Percentiles rank a stretch among this genome's conserved stretches.
Conservation (phyloP, 352 stramenopile genomes). For the Globisporangium echinulatum region DNA sequence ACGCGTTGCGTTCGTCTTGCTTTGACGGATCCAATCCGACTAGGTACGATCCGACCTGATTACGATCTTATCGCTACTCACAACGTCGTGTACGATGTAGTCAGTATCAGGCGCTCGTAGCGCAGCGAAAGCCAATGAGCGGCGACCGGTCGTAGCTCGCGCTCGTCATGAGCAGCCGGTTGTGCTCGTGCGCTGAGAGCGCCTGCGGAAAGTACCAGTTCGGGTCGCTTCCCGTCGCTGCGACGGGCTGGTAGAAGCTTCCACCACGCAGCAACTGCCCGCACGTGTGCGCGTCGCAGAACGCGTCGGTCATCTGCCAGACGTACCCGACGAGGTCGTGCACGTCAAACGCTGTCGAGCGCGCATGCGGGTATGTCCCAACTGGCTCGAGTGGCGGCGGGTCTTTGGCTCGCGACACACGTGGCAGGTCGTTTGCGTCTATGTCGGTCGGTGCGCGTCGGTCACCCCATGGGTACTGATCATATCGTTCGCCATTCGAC, state of each 20-base stretch:
- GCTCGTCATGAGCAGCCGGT: conserved; percentile 68
- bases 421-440: conserved; percentile 10
- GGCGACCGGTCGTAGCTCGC: conserved; percentile 68
- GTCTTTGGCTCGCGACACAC: conserved; percentile 33
- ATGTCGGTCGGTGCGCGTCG: conserved; percentile 14
- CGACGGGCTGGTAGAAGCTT: conserved; percentile 63
- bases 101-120: conserved; percentile 15
- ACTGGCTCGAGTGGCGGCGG: conserved; percentile 31
- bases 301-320: conserved; percentile 85
- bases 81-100: too few relatives aligned
- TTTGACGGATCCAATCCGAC: too few relatives aligned
- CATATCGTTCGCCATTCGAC: conserved; percentile 60
- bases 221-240: conserved; percentile 59
- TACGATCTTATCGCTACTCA: too few relatives aligned
- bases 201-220: conserved; percentile 87
- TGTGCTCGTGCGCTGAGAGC: conserved; percentile 53
- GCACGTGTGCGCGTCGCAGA: conserved; percentile 78
- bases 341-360: conserved; percentile 40
- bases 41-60: too few relatives aligned
- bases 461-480: conserved; percentile 54
- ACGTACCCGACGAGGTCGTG: conserved; percentile 78
- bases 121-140: conserved; percentile 75
- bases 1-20: too few relatives aligned
- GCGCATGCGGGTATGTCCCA: conserved; percentile 40
- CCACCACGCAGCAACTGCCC: conserved; percentile 70